Evolutionary conservation across 225 moss, liverwort and hornwort species (phyloP).

Genomic region (Rhytidiadelphus loreus): DNA sequence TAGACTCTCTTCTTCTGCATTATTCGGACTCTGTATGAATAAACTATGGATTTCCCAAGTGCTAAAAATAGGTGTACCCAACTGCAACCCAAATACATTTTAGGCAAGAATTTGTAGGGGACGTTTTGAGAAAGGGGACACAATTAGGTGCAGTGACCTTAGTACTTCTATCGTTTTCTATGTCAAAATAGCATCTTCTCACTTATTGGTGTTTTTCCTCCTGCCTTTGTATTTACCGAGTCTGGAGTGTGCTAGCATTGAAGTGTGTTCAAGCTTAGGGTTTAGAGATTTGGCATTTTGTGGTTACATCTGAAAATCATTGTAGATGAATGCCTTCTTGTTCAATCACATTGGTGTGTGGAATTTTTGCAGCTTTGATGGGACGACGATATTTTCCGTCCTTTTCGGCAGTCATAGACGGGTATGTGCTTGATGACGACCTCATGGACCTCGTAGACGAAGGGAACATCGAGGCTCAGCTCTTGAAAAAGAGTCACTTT

Average conservation of each 20-base stretch:
- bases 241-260: neutral
- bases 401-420: constrained; percentile 59
- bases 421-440: constrained; percentile 78
- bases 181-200: neutral
- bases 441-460: constrained; percentile 15
- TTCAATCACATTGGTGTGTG: neutral
- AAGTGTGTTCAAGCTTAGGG: neutral
- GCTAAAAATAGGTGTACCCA: no score
- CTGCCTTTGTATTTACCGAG: neutral
- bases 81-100: neutral
- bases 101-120: neutral
- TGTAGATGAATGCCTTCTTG: neutral
- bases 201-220: neutral
- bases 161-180: neutral
- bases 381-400: constrained; percentile 70
- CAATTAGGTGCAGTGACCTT: neutral
- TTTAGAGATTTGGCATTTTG: neutral
- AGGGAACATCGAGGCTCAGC: constrained; percentile 34
- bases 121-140: neutral
- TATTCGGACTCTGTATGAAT: neutral
- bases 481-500: constrained; percentile 49
- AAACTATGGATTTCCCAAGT: neutral
- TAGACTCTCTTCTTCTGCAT: neutral
- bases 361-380: constrained; percentile 38
- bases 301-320: neutral